Percentiles rank a stretch among this genome's conserved stretches.
phyloP scores from a whole-genome alignment of 148 eudicot species.

The Polygonum maritimum region DNA sequence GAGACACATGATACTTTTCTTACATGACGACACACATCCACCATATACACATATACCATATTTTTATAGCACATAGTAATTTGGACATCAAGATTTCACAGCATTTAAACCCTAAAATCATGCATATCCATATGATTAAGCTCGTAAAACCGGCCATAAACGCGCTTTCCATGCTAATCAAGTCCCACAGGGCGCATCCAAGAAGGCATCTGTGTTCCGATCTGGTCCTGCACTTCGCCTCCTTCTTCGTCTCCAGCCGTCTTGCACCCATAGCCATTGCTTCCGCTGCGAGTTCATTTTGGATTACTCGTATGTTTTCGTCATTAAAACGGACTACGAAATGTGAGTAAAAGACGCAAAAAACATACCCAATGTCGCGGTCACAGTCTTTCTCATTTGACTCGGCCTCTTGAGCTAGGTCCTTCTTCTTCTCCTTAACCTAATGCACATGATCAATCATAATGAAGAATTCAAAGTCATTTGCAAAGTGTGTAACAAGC shows the following conservation, averaged over 20 bases:
- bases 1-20: background rate
- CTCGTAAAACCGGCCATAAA: background rate
- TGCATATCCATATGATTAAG: background rate
- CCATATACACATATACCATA: background rate
- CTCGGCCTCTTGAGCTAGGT: background rate
- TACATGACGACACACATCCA: background rate
- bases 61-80: background rate
- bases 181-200: constrained; percentile 3
- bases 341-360: background rate
- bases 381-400: background rate
- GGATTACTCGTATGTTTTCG: too few species aligned
- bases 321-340: too few species aligned
- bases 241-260: background rate
- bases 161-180: background rate
- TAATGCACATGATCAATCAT: background rate
- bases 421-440: constrained; percentile 5
- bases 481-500: background rate
- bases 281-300: background rate
- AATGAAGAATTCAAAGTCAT: background rate
- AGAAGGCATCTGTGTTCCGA: background rate
- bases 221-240: background rate
- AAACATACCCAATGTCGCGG: background rate
- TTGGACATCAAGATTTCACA: background rate
- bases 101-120: background rate
- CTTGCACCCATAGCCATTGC: background rate